A percentile compares a stretch with the other conserved stretches of the same genome.
phyloP scores from a whole-genome alignment of 169 alveolate genomes.

The Plasmodium cynomolgi region DNA sequence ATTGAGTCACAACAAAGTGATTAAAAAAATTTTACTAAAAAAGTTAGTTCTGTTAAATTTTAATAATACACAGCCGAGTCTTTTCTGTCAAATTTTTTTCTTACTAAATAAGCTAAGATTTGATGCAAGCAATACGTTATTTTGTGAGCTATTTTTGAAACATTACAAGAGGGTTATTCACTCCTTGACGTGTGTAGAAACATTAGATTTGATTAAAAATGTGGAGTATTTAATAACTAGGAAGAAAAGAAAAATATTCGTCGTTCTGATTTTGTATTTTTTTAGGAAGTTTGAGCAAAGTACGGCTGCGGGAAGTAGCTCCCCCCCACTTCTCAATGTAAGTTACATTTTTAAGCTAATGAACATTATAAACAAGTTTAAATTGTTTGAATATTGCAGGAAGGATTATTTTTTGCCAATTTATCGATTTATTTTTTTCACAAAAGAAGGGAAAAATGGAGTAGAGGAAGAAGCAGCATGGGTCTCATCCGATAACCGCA shows the following conservation, averaged over 20 bases:
- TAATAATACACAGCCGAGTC: slow-evolving; percentile 10
- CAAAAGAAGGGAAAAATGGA: neutral
- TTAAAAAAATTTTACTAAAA: slow-evolving; percentile 50
- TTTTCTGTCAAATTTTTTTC: slow-evolving; percentile 65
- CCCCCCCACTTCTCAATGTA: neutral
- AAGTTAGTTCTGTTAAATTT: slow-evolving; percentile 46
- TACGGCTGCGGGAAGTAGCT: neutral
- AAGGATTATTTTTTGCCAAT: slow-evolving; percentile 37
- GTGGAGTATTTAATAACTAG: slow-evolving; percentile 56
- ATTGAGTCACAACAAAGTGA: slow-evolving; percentile 54
- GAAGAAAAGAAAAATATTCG: slow-evolving; percentile 52
- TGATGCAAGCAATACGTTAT: slow-evolving; percentile 45
- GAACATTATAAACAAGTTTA: slow-evolving; percentile 59
- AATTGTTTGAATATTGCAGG: slow-evolving; percentile 53
- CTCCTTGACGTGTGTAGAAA: slow-evolving; percentile 38
- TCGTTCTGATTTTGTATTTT: slow-evolving; percentile 43
- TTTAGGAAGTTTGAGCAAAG: slow-evolving; percentile 42
- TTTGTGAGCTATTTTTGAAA: slow-evolving; percentile 46
- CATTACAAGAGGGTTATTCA: slow-evolving; percentile 49
- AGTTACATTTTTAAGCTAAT: slow-evolving; percentile 47
- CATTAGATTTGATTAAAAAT: slow-evolving; percentile 43
- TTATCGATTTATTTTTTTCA: slow-evolving; percentile 22
- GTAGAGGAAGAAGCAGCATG: neutral
- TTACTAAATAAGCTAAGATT: slow-evolving; percentile 57
- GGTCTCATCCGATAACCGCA: neutral